Evolutionary conservation across 805 yeast genomes (phyloP).

Genomic region (Blastobotrys chiropterorum): DNA sequence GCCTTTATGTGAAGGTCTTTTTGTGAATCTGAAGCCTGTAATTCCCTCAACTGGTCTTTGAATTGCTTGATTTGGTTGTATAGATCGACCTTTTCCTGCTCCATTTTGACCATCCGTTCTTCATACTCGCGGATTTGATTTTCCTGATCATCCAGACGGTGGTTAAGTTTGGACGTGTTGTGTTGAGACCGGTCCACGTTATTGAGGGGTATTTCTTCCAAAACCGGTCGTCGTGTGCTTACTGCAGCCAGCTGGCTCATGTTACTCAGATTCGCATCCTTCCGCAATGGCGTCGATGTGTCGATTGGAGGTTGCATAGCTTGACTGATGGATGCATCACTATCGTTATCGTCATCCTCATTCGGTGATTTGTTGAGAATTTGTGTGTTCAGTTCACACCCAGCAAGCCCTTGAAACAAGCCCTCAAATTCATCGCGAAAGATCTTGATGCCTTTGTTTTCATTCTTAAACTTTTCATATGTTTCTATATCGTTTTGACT

Average conservation of each 20-base stretch:
- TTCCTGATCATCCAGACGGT: conserved; percentile 2
- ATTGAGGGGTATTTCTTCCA: not conserved
- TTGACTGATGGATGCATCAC: not conserved
- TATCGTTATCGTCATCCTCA: not conserved
- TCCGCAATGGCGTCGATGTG: not conserved
- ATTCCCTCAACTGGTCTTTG: not conserved
- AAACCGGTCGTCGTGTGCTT: not conserved
- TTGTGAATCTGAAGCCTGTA: not conserved
- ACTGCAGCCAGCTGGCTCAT: not conserved
- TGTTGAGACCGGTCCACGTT: not conserved
- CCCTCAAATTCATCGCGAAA: conserved; percentile 1
- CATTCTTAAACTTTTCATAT: not conserved
- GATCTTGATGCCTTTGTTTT: not conserved
- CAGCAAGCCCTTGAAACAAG: not conserved
- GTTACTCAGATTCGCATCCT: not conserved
- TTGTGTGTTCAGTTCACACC: not conserved
- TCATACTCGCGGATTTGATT: conserved; percentile 1
- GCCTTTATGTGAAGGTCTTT: not conserved
- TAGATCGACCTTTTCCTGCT: not conserved
- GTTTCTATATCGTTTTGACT: not conserved
- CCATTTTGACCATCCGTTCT: not conserved
- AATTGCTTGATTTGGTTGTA: not conserved
- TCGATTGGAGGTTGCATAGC: not conserved
- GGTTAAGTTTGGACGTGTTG: not conserved
- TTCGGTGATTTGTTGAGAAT: not conserved